Evolutionary conservation across 139 green algal genomes (phyloP).

Genomic region (Yamagishiella unicocca): DNA sequence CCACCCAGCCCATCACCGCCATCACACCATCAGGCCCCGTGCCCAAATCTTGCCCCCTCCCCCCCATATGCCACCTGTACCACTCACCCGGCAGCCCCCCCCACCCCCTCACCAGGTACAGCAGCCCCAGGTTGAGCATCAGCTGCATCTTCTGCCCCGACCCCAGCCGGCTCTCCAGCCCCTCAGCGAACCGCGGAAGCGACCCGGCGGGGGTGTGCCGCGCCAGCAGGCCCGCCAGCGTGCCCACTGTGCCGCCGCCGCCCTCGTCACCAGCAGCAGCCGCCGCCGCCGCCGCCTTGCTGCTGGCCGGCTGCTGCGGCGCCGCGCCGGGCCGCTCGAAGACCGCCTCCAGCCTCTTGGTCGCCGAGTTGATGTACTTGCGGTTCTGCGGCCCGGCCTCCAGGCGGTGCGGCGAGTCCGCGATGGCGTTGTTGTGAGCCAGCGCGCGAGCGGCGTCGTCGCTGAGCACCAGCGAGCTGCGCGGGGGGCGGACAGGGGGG

Average conservation of each 20-base stretch:
- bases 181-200: conserved; percentile 5
- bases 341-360: conserved; percentile 81
- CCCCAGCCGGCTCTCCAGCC: conserved; percentile 78
- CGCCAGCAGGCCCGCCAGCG: conserved; percentile 23
- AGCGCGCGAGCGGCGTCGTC: conserved; percentile 73
- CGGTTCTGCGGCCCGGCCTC: conserved; percentile 49
- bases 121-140: conserved; percentile 75
- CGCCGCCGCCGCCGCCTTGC: neutral
- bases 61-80: no score
- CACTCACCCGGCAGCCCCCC: no score
- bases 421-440: conserved; percentile 78
- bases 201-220: conserved; percentile 12
- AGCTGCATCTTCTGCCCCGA: conserved; percentile 76
- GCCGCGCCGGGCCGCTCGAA: conserved; percentile 58
- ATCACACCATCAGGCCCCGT: no score
- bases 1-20: no score
- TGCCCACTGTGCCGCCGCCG: neutral
- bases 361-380: conserved; percentile 66
- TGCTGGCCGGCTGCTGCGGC: no score
- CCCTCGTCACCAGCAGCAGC: neutral
- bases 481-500: neutral
- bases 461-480: conserved; percentile 37
- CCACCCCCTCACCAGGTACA: conserved; percentile 66
- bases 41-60: neutral
- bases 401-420: conserved; percentile 41